Percentiles rank a stretch among this genome's conserved stretches.
Evolutionary conservation across 108 stramenopile genomes (phyloP).

Genomic region (Discostella pseudostelligera): DNA sequence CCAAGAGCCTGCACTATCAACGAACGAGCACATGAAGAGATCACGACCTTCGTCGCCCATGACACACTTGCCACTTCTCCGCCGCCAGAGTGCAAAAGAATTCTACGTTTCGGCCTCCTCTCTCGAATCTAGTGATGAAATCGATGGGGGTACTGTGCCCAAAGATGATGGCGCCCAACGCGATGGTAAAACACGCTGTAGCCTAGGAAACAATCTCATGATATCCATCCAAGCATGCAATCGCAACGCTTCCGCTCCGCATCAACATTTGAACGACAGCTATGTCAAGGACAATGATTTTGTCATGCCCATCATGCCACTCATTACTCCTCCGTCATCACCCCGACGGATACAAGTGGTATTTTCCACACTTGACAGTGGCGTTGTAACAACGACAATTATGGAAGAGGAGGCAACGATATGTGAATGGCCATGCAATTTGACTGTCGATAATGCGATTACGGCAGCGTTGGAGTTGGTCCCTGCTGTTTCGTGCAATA

Average conservation of each 20-base stretch:
- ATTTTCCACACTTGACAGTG: neutral
- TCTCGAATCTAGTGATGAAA: neutral
- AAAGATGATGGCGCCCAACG: neutral
- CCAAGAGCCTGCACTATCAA: neutral
- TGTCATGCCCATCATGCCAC: constrained; percentile 12
- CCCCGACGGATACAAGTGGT: constrained; percentile 20
- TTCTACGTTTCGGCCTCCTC: constrained; percentile 3
- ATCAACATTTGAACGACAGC: neutral
- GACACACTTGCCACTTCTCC: constrained; percentile 4
- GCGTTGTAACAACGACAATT: constrained; percentile 12
- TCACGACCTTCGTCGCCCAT: constrained; percentile 17
- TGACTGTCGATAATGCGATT: constrained; percentile 70
- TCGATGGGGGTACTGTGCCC: neutral
- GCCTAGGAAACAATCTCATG: constrained; percentile 19
- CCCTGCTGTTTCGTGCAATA: neutral
- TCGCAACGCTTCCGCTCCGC: neutral
- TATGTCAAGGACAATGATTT: neutral
- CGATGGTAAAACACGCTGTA: neutral
- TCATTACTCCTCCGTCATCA: constrained; percentile 39
- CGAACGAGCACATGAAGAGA: neutral
- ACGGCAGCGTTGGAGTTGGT: constrained; percentile 38
- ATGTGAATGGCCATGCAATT: constrained; percentile 73
- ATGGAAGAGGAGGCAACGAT: constrained; percentile 31
- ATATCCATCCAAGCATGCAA: constrained; percentile 25
- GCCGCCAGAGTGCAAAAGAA: neutral